Percentiles rank a stretch among this genome's conserved stretches.
Conservation (phyloP, 805 yeast species). For the Candida loeiensis region DNA sequence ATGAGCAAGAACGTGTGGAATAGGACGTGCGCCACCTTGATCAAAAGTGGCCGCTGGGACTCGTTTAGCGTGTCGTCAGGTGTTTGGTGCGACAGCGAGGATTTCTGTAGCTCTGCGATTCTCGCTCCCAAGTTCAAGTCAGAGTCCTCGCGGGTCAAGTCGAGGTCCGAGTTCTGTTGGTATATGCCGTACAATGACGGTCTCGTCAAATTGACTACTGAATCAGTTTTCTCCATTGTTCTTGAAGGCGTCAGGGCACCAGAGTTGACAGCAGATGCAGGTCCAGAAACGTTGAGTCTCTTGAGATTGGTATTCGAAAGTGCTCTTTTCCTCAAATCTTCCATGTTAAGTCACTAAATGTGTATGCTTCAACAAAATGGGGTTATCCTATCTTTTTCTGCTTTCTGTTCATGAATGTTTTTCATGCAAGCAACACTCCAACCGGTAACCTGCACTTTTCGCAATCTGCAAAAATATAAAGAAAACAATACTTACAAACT, state of each 20-base stretch:
- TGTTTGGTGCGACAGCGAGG: background rate
- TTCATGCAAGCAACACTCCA: background rate
- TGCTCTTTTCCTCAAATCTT: slow-evolving; percentile 17
- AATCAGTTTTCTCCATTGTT: slow-evolving; percentile 32
- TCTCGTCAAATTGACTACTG: slow-evolving; percentile 47
- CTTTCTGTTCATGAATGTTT: background rate
- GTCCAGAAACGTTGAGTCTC: slow-evolving; percentile 10
- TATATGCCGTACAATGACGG: slow-evolving; percentile 51
- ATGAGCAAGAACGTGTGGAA: slow-evolving; percentile 22
- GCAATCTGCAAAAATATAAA: background rate
- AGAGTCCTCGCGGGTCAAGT: slow-evolving; percentile 21
- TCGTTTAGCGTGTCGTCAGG: background rate
- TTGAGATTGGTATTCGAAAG: slow-evolving; percentile 18
- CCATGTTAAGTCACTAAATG: slow-evolving; percentile 1
- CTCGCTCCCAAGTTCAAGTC: slow-evolving; percentile 13
- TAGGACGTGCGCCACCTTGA: background rate
- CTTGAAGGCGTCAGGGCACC: slow-evolving; percentile 20
- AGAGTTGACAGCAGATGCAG: slow-evolving; percentile 12
- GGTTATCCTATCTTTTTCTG: background rate
- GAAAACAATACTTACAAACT: background rate
- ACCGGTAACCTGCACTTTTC: slow-evolving; percentile 1
- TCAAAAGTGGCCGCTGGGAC: background rate
- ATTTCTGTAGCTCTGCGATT: slow-evolving; percentile 1
- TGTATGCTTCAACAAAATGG: too few species aligned
- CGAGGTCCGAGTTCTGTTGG: slow-evolving; percentile 40